A percentile compares a stretch with the other conserved stretches of the same genome.
Conservation (phyloP, 345 rosid species). For the Hirschfeldia incana region DNA sequence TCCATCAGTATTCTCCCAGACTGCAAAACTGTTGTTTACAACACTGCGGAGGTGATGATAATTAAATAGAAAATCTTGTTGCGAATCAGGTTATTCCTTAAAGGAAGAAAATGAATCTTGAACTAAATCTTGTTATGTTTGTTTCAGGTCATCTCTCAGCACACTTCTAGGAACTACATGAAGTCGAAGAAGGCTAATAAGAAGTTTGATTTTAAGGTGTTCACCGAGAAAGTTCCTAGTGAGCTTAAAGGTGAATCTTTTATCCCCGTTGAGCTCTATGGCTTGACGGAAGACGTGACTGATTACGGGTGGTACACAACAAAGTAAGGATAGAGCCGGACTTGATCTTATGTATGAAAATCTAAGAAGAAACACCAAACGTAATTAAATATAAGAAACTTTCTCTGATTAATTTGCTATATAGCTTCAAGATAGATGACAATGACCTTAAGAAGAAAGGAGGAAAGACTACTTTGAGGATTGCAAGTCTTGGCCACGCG, state of each 20-base stretch:
- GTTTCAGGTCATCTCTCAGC: slow-evolving; percentile 66
- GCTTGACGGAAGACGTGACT: slow-evolving; percentile 58
- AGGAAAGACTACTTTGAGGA: slow-evolving; percentile 46
- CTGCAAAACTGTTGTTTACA: slow-evolving; percentile 76
- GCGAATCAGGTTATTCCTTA: background rate
- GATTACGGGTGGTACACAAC: slow-evolving; percentile 86
- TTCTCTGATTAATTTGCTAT: background rate
- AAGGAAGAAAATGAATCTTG: background rate
- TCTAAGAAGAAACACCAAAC: background rate
- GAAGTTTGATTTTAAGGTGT: slow-evolving; percentile 58
- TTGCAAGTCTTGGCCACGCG: slow-evolving; percentile 92
- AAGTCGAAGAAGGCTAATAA: slow-evolving; percentile 56
- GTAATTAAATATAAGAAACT: background rate
- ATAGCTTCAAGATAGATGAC: slow-evolving; percentile 50
- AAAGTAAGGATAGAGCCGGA: slow-evolving; percentile 32
- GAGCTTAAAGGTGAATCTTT: slow-evolving; percentile 22
- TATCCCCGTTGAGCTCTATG: slow-evolving; percentile 59
- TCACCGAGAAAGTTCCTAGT: slow-evolving; percentile 49
- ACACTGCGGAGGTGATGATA: slow-evolving; percentile 39
- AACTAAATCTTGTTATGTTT: background rate
- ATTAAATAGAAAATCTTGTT: background rate
- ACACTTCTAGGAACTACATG: slow-evolving; percentile 58
- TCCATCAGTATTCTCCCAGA: slow-evolving; percentile 92
- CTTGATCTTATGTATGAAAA: background rate
- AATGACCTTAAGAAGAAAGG: slow-evolving; percentile 49